Conservation (phyloP, 2,329 filamentous ascomycete species). For the Aspergillus uvarum region DNA sequence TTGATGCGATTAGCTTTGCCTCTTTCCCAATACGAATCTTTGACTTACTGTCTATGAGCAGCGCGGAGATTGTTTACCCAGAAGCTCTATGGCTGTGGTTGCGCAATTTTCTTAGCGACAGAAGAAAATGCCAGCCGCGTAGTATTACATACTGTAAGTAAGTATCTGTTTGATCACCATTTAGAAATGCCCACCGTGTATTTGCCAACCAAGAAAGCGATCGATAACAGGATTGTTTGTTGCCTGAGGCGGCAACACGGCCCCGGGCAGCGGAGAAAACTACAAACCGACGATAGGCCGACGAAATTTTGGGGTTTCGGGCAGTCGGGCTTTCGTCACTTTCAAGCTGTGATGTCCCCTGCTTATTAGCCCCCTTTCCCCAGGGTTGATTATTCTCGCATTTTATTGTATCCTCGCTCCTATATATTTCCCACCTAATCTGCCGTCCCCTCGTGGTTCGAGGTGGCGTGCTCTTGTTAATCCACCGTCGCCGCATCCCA, state of each 20-base stretch:
- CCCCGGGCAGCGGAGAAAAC: conserved; percentile 32
- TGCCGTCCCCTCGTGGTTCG: conserved; percentile 10
- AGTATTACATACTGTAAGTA: background rate
- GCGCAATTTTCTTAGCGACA: background rate
- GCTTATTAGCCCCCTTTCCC: conserved; percentile 11
- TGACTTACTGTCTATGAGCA: background rate
- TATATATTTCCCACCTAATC: conserved; percentile 5
- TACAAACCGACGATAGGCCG: conserved; percentile 26
- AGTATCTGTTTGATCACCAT: background rate
- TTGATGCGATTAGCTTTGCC: background rate
- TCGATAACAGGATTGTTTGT: background rate
- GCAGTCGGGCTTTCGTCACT: background rate
- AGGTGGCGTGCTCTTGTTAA: conserved; percentile 18
- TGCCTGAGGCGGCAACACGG: conserved; percentile 28
- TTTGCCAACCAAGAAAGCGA: background rate
- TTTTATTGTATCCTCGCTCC: background rate
- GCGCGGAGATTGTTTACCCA: background rate
- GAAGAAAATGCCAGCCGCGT: background rate
- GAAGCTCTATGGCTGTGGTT: background rate
- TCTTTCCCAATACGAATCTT: background rate
- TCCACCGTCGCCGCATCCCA: conserved; percentile 25
- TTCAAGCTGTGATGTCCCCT: conserved; percentile 17
- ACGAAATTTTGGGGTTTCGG: conserved; percentile 30
- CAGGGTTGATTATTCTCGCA: conserved; percentile 13
- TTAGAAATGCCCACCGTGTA: background rate